These are phyloP conservation scores for Aspergillus egyptiacus DNA, from an alignment of 495 filamentous ascomycete species.

Conservation along the genomic window DNA sequence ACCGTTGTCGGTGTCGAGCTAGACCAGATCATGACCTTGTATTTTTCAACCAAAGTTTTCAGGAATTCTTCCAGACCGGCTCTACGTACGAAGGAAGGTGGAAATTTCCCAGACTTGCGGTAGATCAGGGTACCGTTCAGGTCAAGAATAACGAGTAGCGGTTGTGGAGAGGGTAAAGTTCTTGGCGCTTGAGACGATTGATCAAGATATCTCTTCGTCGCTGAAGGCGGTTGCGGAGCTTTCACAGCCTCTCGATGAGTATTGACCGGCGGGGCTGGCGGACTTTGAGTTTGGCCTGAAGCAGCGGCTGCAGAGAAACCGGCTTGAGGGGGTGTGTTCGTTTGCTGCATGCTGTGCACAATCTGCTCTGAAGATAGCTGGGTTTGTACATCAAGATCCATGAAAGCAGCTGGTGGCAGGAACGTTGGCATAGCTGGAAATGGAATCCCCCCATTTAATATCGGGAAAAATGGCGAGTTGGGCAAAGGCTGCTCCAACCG, in stretches of 20 bases:
- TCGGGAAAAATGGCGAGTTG: slow-evolving; percentile 15
- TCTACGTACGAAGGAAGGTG: slow-evolving; percentile 52
- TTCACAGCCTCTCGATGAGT: slow-evolving; percentile 11
- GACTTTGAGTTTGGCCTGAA: neutral
- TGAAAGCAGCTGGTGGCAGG: neutral
- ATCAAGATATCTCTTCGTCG: slow-evolving; percentile 39
- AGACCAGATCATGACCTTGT: slow-evolving; percentile 85
- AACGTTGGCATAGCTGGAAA: slow-evolving; percentile 6
- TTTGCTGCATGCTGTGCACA: slow-evolving; percentile 7
- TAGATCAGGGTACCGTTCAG: slow-evolving; percentile 85
- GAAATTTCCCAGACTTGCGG: slow-evolving; percentile 49
- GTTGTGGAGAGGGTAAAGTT: slow-evolving; percentile 27
- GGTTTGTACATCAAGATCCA: slow-evolving; percentile 10
- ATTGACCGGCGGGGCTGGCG: neutral
- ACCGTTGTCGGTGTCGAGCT: slow-evolving; percentile 72
- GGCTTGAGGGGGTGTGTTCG: neutral
- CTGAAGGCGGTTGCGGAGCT: slow-evolving; percentile 24
- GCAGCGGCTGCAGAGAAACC: neutral
- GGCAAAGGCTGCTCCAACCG: slow-evolving; percentile 6
- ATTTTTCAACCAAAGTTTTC: slow-evolving; percentile 55
- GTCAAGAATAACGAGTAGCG: slow-evolving; percentile 77
- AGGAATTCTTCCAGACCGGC: slow-evolving; percentile 63
- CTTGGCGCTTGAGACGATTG: slow-evolving; percentile 32
- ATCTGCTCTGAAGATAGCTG: slow-evolving; percentile 3
- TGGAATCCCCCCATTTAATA: slow-evolving; percentile 14